Evolutionary conservation across 2,329 filamentous ascomycete species (phyloP), one percentile per base, ranked within the genome.

Genomic region (Pezicula radicicola): DNA sequence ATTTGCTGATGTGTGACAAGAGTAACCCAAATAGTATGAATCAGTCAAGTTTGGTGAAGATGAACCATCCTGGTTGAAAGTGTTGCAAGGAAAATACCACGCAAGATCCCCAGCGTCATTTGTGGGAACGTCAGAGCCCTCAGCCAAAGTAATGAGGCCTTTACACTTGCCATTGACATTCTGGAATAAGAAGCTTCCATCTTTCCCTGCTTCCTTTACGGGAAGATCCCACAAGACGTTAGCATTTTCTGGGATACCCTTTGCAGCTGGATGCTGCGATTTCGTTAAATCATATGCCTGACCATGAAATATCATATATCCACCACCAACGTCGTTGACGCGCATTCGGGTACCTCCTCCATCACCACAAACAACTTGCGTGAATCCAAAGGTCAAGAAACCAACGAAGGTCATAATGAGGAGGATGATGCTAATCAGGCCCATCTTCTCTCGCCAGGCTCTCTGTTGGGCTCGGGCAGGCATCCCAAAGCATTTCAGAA

Each of bases 151-250:
- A 66, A 99, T 96, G 51, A 97, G 72, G 9, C 81, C 88, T 73
- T 97, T 99, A 80, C 94, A 99, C 56, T 88, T 89, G 45, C 94
- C 95, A 63, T 99, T 99, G 69, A 99, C 94, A 60, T 97, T 96
- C 68, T 99, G 94, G 73, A 99, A 99, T 65, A 99, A 74, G 68
- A 99, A 99, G 66, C 92, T 97, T 52, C 90, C 93, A 67, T 99
- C 95, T 70, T 89, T 81, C n/a, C 92, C 94, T 50, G 85, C 87
- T 62, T 93, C 84, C 65, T 89, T 89, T 60, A 87, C 81, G 1
- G 86, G 80, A n/a, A 96, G 74, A 67, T 97, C 91, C 65, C 84
- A 97, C 13, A 99, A 75, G 21, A 99, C 85, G 63, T 97, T 97
- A 25, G 88, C 77, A 28, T 79, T 80, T 2, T 68, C 61, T 16